These are phyloP conservation scores for Coemansia sp. DNA, from an alignment of 192 early-diverging fungal species.

Conservation along the genomic window DNA sequence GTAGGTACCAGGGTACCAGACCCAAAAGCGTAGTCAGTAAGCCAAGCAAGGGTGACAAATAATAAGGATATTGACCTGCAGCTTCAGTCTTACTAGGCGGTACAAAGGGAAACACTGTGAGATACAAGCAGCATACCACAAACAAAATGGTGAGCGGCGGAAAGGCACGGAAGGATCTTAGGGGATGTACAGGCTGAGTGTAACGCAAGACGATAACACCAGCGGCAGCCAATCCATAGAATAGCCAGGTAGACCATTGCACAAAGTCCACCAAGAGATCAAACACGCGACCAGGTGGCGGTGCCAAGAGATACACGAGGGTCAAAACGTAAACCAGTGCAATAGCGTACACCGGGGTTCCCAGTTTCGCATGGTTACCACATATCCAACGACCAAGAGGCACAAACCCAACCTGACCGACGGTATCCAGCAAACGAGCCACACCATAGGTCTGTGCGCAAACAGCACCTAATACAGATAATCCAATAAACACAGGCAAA, in stretches of 20 bases:
- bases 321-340: constrained; percentile 47
- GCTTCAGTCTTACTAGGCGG: constrained; percentile 30
- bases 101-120: constrained; percentile 56
- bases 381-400: constrained; percentile 46
- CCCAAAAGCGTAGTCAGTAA: constrained; percentile 38
- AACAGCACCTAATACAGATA: constrained; percentile 54
- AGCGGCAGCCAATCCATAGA: constrained; percentile 55
- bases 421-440: constrained; percentile 53
- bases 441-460: constrained; percentile 54
- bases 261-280: constrained; percentile 59
- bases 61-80: constrained; percentile 45
- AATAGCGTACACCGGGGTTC: constrained; percentile 46
- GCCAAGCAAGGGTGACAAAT: constrained; percentile 50
- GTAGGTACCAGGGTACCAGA: constrained; percentile 48
- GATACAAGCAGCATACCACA: constrained; percentile 51
- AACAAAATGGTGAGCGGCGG: constrained; percentile 51
- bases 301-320: constrained; percentile 53
- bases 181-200: constrained; percentile 33
- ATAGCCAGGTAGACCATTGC: constrained; percentile 60
- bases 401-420: constrained; percentile 53
- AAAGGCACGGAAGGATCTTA: constrained; percentile 52
- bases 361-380: constrained; percentile 42
- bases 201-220: constrained; percentile 54
- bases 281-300: constrained; percentile 59
- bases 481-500: constrained; percentile 53